Conservation (phyloP, 1,284 basidiomycete species). For the Moniliophthora roreri region DNA sequence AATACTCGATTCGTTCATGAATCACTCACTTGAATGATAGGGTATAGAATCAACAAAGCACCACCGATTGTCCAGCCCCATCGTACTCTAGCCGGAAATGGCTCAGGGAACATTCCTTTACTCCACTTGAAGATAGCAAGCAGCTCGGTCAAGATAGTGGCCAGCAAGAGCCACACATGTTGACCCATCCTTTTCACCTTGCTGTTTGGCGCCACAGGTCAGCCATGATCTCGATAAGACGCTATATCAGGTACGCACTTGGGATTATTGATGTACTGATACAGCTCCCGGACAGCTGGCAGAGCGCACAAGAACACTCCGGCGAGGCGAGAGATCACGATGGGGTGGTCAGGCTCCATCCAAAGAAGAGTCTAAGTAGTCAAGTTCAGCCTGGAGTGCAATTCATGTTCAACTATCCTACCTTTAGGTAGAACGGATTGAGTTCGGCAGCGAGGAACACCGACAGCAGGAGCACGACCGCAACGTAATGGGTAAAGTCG, state of each 20-base stretch:
- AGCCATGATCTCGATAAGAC: too few species aligned
- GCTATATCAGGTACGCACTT: constrained; percentile 44
- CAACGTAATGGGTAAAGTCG: constrained; percentile 72
- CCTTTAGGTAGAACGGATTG: constrained; percentile 84
- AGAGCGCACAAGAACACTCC: constrained; percentile 80
- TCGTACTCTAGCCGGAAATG: constrained; percentile 62
- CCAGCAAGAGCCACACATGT: constrained; percentile 80
- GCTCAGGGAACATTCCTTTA: constrained; percentile 64
- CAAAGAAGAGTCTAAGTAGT: constrained; percentile 65
- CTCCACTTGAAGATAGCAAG: constrained; percentile 79
- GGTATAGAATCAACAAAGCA: constrained; percentile 64
- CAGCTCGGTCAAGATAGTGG: constrained; percentile 77
- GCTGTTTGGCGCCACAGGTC: constrained; percentile 33
- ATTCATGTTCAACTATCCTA: constrained; percentile 25
- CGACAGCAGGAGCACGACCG: constrained; percentile 71
- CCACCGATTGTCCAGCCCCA: constrained; percentile 63
- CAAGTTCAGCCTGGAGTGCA: not conserved
- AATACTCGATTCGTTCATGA: constrained; percentile 9
- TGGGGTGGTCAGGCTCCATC: constrained; percentile 86
- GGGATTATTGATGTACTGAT: constrained; percentile 77
- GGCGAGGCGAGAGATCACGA: constrained; percentile 72
- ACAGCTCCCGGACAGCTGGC: constrained; percentile 77
- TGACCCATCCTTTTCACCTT: constrained; percentile 82
- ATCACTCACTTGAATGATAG: constrained; percentile 55
- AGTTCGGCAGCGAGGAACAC: constrained; percentile 83